These are phyloP conservation scores for Heliophila coronopifolia DNA, from an alignment of 441 rosid species.

Conservation along the genomic window DNA sequence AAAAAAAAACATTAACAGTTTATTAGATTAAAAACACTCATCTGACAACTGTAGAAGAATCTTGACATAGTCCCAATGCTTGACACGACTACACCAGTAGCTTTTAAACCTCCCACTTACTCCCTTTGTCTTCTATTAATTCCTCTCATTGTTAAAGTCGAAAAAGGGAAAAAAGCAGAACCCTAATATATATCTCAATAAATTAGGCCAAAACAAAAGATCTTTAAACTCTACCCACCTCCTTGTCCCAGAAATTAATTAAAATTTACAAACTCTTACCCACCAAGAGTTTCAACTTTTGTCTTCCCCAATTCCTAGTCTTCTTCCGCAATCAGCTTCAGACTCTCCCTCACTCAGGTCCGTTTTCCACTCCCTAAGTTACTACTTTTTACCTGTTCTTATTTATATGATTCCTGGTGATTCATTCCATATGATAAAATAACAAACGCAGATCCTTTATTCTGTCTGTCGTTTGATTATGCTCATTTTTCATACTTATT, in stretches of 20 bases:
- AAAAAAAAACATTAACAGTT: too few relatives aligned
- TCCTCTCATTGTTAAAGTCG: constrained; percentile 29
- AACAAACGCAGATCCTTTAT: not conserved
- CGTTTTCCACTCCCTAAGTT: not conserved
- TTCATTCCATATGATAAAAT: not conserved
- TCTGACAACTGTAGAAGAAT: constrained; percentile 23
- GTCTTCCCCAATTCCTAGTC: not conserved
- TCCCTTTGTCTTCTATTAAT: constrained; percentile 19
- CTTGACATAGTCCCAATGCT: constrained; percentile 22
- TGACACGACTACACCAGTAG: constrained; percentile 28
- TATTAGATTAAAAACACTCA: too few relatives aligned
- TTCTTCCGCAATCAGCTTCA: constrained; percentile 2
- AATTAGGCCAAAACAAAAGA: constrained; percentile 11
- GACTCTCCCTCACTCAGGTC: constrained; percentile 12
- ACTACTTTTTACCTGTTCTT: not conserved
- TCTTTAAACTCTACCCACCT: constrained; percentile 19
- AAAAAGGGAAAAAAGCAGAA: constrained; percentile 16
- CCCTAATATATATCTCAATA: constrained; percentile 24
- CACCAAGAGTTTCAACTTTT: not conserved
- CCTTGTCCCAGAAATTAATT: too few relatives aligned
- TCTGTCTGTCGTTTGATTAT: not conserved
- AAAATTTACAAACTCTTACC: too few relatives aligned
- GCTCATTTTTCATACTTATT: not conserved
- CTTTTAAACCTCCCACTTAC: constrained; percentile 26
- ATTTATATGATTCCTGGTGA: not conserved